Base-by-base conservation (phyloP, 1,139 yeast species). In the Magnusiomyces ingens region DNA sequence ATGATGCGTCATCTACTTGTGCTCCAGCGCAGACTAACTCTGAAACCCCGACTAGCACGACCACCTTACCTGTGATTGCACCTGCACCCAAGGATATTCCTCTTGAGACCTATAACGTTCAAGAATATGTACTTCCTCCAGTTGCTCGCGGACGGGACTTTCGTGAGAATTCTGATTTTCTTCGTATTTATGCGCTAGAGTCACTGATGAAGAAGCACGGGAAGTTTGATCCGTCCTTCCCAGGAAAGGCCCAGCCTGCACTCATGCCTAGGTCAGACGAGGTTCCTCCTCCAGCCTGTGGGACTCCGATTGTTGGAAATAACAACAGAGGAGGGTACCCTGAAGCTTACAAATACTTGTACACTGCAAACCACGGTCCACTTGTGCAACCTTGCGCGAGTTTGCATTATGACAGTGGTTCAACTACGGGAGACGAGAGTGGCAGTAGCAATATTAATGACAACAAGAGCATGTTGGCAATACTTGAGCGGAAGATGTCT, bases 101-200 rank as follows among this genome's bases (percentile, higher is more conserved):
- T 3, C 40, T 52, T 13, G 22, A 48, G 21, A 52, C 54, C 2
- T 52, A 52, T 45, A 40, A 29, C 15, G 49, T 52, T 11, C 49
- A 52, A 37, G 54, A 52, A 38, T 52, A 42, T 35, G 47, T 45
- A 11, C 52, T 52, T 19, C 48, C 52, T 10, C 52, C 52, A 8
- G 44, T 48, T 22, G 36, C 46, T 3, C 41, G 45, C 38, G 26
- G 35, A n/a, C 50, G 53, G 19, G 50, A 46, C 38, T 41, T 40
- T 15, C 57, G 64, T 60, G 55, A 69, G 62, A 70, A 70, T 57
- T 64, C 71, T 15, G 67, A 67, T 44, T 70, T 70, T 58, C 62
- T 69, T 48, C 65, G 72, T 8, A 59, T 70, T 15, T 64, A 67
- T 45, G 73, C 74, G 3, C 59, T 70, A 48, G 73, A 70, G 54